Evolutionary conservation across 192 early-diverging fungal species (phyloP).

Genomic region (Coemansia furcata): DNA sequence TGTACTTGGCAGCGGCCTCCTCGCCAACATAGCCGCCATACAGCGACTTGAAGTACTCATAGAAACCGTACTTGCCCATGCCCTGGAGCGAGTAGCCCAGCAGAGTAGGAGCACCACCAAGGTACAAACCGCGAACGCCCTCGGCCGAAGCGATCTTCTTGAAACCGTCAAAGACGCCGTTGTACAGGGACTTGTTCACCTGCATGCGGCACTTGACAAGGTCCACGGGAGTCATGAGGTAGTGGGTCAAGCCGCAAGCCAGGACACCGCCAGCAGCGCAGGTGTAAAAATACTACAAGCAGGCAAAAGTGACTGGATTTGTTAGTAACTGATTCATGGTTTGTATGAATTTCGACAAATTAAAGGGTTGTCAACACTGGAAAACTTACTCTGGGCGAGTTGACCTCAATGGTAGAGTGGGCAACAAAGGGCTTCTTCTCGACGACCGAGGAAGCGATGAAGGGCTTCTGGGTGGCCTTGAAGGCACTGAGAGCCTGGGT

Average conservation of each 20-base stretch:
- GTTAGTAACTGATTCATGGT: background rate
- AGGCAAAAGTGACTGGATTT: background rate
- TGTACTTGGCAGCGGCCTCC: conserved; percentile 72
- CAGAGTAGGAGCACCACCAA: conserved; percentile 75
- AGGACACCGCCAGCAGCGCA: conserved; percentile 62
- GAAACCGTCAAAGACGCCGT: conserved; percentile 55
- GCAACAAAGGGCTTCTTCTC: conserved; percentile 52
- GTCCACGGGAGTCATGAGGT: conserved; percentile 58
- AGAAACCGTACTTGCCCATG: conserved; percentile 85
- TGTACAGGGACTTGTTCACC: conserved; percentile 56
- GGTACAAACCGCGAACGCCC: conserved; percentile 71
- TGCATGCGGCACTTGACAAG: conserved; percentile 60
- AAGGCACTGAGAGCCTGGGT: conserved; percentile 48
- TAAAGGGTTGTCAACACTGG: background rate
- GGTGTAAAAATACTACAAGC: conserved; percentile 59
- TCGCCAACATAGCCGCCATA: conserved; percentile 63
- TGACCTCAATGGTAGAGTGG: conserved; percentile 48
- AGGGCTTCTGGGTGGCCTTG: conserved; percentile 47
- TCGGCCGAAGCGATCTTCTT: conserved; percentile 58
- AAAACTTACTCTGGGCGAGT: conserved; percentile 51
- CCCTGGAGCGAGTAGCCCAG: conserved; percentile 85
- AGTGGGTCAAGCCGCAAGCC: conserved; percentile 68
- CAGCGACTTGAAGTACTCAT: conserved; percentile 85
- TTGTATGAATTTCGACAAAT: background rate
- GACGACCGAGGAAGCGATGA: conserved; percentile 46